Evolutionary conservation across 768 basidiomycete genomes (phyloP), one percentile per base, ranked within the genome.

Genomic region (Galerina marginata): DNA sequence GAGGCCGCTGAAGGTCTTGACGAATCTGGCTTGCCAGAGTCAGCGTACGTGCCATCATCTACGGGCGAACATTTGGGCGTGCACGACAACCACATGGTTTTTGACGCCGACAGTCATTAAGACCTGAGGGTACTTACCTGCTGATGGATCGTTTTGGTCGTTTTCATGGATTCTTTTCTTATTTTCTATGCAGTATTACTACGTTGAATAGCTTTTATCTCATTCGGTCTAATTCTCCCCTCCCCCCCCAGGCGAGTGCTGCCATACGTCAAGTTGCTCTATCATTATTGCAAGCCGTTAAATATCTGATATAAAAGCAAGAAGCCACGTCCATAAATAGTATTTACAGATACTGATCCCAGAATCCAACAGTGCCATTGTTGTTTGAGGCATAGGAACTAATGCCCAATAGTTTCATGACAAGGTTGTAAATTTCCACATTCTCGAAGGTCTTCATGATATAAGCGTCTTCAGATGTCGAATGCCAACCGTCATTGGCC

Each of bases 1-100:
- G 96, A 99, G 77, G 91, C 93, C 37, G 94, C 94, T 7, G 95
- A 96, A 75, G 95, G 95, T 37, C 77, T 96, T 49, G 95, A 97
- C 71, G 95, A 97, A 78, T 77, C 80, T 0, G 88, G 88, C 2
- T 76, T 96, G 20, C 95, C 95, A 0, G 84, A 90, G 23, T 79
- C 83, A 26, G 84, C 92, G 2, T 97, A 93, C 71, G 86, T 95
- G 26, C 95, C 95, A 0, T 79, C 83, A 37, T 77, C 82, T 10
- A 76, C 76, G 2, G 86, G 87, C n/a, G 82, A 83, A 50, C 88
- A 89, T 65, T 79, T 87, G 64, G 74, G 79, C 7, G 74, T 77
- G 43, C 58, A 49, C 52, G 59, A 60, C 25, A 74, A 76, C 36
- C 70, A 78, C 37, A 92, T 83, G 59, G 90, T 93, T 9, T 93